Conservation (phyloP, 2,329 filamentous ascomycete genomes). For the Xylaria sp. region DNA sequence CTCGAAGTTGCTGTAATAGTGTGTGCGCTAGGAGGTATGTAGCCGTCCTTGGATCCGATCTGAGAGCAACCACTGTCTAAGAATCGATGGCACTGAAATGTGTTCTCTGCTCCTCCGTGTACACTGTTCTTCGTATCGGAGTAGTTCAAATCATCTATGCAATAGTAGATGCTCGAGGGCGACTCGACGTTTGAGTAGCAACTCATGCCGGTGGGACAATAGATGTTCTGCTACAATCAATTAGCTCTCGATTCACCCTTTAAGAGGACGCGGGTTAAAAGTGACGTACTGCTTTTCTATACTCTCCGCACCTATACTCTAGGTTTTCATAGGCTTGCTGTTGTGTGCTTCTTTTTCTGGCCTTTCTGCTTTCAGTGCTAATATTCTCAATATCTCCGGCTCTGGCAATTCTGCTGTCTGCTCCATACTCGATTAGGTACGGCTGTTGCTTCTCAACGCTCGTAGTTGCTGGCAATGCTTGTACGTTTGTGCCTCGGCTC, state of each 20-base stretch:
- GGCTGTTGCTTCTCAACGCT: not conserved
- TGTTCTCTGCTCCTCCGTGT: not conserved
- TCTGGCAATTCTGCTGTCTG: not conserved
- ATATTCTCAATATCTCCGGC: not conserved
- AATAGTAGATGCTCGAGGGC: not conserved
- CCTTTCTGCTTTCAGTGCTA: not conserved
- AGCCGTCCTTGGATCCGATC: not conserved
- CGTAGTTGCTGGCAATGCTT: not conserved
- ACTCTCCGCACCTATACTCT: not conserved
- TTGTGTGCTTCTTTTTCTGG: not conserved
- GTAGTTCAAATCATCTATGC: not conserved
- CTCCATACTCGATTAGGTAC: not conserved
- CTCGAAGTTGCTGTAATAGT: constrained; percentile 6
- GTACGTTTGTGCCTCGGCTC: not conserved
- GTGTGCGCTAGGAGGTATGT: not conserved
- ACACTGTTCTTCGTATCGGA: not conserved
- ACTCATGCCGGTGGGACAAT: not conserved
- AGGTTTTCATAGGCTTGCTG: not conserved
- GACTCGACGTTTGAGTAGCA: not conserved
- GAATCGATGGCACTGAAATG: not conserved
- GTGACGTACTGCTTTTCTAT: not conserved
- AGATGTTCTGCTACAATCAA: not conserved
- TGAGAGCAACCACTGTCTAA: not conserved
- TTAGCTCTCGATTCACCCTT: not conserved
- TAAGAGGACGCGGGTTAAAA: not conserved